These are phyloP conservation scores for Dioscorea alata DNA, from an alignment of 106 monocot species.

Conservation along the genomic window DNA sequence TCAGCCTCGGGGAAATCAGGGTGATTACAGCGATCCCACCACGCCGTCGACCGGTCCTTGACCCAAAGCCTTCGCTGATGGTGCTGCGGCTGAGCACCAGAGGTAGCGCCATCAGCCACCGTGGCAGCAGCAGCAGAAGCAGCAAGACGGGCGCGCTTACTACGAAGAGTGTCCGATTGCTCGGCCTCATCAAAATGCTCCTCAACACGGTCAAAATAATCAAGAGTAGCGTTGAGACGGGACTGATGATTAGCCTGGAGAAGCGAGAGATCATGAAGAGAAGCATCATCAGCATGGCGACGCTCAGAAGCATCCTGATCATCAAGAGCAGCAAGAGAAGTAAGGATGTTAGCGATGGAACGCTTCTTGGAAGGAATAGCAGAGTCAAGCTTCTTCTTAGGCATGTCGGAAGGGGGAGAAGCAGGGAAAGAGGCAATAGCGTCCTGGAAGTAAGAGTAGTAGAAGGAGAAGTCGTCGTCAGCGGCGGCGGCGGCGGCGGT, in stretches of 20 bases:
- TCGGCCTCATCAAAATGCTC: slow-evolving; percentile 35
- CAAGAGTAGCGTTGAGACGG: slow-evolving; percentile 20
- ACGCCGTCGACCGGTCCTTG: slow-evolving; percentile 30
- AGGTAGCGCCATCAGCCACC: background rate
- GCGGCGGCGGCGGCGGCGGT: background rate
- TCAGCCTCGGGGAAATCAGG: slow-evolving; percentile 26
- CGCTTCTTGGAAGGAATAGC: slow-evolving; percentile 11
- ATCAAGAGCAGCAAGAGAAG: slow-evolving; percentile 43
- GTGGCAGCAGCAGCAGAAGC: slow-evolving; percentile 16
- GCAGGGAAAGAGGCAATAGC: slow-evolving; percentile 2
- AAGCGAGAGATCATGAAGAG: slow-evolving; percentile 20
- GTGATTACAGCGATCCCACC: slow-evolving; percentile 38
- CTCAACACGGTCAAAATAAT: slow-evolving; percentile 22
- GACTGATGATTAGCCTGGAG: slow-evolving; percentile 26
- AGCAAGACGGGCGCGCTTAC: slow-evolving; percentile 4
- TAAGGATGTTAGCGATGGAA: slow-evolving; percentile 28
- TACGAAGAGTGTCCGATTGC: slow-evolving; percentile 18
- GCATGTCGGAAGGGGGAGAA: slow-evolving; percentile 13
- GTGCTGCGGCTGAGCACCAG: background rate
- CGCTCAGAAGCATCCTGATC: slow-evolving; percentile 27
- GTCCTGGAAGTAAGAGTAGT: slow-evolving; percentile 54
- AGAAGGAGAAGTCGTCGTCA: slow-evolving; percentile 55
- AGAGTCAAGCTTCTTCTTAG: background rate
- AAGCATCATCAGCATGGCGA: slow-evolving; percentile 5
- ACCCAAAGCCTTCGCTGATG: slow-evolving; percentile 35